Percentiles rank a stretch among this genome's conserved stretches.
Evolutionary conservation across 1,139 yeast genomes (phyloP).

Genomic region (Taphrina pruni): DNA sequence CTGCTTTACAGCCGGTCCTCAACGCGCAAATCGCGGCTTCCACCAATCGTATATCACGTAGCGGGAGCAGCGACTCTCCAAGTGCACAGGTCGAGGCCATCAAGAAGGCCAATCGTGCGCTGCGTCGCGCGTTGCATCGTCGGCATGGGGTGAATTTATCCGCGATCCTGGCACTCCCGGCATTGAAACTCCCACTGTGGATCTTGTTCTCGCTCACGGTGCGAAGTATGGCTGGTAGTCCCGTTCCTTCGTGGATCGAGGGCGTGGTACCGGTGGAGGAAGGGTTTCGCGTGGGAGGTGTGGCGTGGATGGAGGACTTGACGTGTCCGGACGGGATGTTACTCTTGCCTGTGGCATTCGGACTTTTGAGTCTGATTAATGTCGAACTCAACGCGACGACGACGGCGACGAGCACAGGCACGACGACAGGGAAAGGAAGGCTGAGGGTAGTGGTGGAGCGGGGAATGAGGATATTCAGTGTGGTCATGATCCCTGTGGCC

Average conservation of each 20-base stretch:
- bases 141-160: constrained; percentile 16
- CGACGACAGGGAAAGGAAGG: not conserved
- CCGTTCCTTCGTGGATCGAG: not conserved
- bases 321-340: constrained; percentile 11
- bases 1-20: constrained; percentile 30
- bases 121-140: constrained; percentile 5
- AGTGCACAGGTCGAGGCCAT: not conserved
- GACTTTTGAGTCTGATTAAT: constrained; percentile 25
- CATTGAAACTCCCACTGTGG: constrained; percentile 32
- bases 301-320: constrained; percentile 31
- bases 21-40: constrained; percentile 1
- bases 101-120: not conserved
- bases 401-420: not conserved
- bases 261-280: constrained; percentile 2
- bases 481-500: constrained; percentile 26
- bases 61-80: not conserved
- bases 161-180: constrained; percentile 28
- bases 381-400: constrained; percentile 26
- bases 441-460: constrained; percentile 12
- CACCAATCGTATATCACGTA: not conserved
- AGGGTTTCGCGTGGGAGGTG: constrained; percentile 16
- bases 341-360: constrained; percentile 22
- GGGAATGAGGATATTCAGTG: constrained; percentile 24
- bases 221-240: constrained; percentile 27
- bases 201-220: constrained; percentile 26